Percentiles rank a stretch among this genome's conserved stretches.
Evolutionary conservation across 306 rosid genomes (phyloP).

Genomic region (Phaseolus lunatus): DNA sequence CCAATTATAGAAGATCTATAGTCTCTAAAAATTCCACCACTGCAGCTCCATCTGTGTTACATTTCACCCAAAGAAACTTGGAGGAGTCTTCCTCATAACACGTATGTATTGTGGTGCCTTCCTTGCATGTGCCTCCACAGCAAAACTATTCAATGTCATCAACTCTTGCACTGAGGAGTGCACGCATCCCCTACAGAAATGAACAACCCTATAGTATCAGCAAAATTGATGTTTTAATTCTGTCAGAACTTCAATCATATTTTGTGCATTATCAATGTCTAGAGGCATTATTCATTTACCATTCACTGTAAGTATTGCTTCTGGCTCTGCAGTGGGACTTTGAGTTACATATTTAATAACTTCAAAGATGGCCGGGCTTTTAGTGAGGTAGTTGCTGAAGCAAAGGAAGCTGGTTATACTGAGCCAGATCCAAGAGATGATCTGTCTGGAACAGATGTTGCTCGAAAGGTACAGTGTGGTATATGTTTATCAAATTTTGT

Average conservation of each 20-base stretch:
- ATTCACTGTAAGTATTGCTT: conserved; percentile 33
- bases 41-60: no score
- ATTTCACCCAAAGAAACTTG: no score
- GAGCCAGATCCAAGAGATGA: conserved; percentile 99
- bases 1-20: no score
- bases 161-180: no score
- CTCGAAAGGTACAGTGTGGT: conserved; percentile 76
- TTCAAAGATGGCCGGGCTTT: conserved; percentile 68
- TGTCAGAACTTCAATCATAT: not conserved
- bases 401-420: conserved; percentile 94
- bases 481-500: conserved; percentile 36
- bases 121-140: no score
- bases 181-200: no score
- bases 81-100: no score
- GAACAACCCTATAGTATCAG: no score
- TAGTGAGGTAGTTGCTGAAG: conserved; percentile 93
- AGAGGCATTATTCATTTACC: conserved; percentile 13
- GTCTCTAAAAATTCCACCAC: no score
- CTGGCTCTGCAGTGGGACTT: conserved; percentile 87
- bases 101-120: no score
- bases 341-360: conserved; percentile 97
- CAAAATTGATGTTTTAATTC: no score
- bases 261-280: conserved; percentile 29
- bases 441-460: conserved; percentile 94
- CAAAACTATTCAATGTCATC: no score